phyloP scores from a whole-genome alignment of 2,329 filamentous ascomycete genomes.

The Lasiodiplodia theobromae region DNA sequence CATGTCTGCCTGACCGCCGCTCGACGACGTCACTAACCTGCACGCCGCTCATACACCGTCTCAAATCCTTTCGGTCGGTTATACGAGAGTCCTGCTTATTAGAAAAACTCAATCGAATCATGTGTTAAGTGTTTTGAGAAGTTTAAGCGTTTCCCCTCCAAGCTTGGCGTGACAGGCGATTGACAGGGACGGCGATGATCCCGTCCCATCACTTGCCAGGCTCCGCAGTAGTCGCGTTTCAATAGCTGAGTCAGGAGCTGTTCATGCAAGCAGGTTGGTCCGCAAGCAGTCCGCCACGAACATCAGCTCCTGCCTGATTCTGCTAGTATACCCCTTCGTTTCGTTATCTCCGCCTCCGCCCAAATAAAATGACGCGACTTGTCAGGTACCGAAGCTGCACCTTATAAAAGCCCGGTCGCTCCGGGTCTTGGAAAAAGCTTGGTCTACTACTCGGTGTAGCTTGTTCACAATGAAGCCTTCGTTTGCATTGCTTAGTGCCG shows the following conservation, averaged over 20 bases:
- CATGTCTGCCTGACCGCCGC: background rate
- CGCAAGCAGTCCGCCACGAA: background rate
- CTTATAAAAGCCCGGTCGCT: background rate
- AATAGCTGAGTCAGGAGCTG: slow-evolving; percentile 19
- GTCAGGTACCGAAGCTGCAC: slow-evolving; percentile 7
- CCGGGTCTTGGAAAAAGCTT: background rate
- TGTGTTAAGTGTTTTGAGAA: background rate
- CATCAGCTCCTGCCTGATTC: slow-evolving; percentile 13
- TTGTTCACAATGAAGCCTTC: slow-evolving; percentile 24
- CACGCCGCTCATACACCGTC: background rate
- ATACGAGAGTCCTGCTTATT: too few relatives aligned
- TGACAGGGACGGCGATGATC: background rate
- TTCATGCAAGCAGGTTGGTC: slow-evolving; percentile 1
- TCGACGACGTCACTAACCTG: background rate
- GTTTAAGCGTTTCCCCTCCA: background rate
- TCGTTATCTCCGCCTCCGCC: slow-evolving; percentile 8
- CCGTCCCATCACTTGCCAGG: background rate
- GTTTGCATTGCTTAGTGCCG: slow-evolving; percentile 6
- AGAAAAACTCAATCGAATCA: too few relatives aligned
- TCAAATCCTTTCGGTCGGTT: background rate
- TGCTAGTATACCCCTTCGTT: slow-evolving; percentile 1
- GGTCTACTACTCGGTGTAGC: slow-evolving; percentile 13
- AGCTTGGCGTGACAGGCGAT: background rate
- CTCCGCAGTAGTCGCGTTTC: background rate
- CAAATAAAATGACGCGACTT: slow-evolving; percentile 2